These are phyloP conservation scores for Candida rishiriensis DNA, from an alignment of 805 yeast genomes.

Conservation along the genomic window DNA sequence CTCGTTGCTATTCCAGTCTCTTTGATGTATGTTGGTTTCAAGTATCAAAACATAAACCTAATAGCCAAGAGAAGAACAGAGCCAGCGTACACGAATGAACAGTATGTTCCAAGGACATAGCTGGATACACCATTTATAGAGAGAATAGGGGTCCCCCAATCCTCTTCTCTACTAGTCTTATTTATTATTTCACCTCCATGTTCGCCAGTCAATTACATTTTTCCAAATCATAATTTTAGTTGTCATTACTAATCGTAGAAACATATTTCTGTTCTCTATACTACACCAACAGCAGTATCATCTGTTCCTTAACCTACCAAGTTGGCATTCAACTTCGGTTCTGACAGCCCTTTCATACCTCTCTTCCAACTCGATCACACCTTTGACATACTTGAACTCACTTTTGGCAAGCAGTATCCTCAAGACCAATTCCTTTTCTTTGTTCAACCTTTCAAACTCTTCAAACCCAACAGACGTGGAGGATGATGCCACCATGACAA, in stretches of 20 bases:
- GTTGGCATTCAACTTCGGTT: conserved; percentile 22
- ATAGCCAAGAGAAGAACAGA: conserved; percentile 29
- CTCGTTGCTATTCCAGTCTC: conserved; percentile 30
- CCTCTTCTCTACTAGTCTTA: too few species aligned
- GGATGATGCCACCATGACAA: background rate
- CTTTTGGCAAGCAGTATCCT: conserved; percentile 56
- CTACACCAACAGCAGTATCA: too few species aligned
- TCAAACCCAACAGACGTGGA: conserved; percentile 32
- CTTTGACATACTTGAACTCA: conserved; percentile 22
- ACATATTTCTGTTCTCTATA: too few species aligned
- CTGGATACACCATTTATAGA: background rate
- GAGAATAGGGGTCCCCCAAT: too few species aligned
- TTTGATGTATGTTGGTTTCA: conserved; percentile 29
- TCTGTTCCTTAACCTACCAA: too few species aligned
- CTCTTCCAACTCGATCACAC: conserved; percentile 24
- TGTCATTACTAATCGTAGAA: too few species aligned
- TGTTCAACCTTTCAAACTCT: conserved; percentile 40
- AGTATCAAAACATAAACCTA: conserved; percentile 24
- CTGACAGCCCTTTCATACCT: conserved; percentile 24
- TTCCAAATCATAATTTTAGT: too few species aligned
- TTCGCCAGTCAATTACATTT: too few species aligned
- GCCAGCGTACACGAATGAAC: conserved; percentile 21
- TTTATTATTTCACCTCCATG: too few species aligned
- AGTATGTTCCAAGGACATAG: conserved; percentile 26
- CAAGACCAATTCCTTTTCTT: conserved; percentile 55